Conservation (phyloP, 768 basidiomycete genomes). For the Lanmaoa rubissima region DNA sequence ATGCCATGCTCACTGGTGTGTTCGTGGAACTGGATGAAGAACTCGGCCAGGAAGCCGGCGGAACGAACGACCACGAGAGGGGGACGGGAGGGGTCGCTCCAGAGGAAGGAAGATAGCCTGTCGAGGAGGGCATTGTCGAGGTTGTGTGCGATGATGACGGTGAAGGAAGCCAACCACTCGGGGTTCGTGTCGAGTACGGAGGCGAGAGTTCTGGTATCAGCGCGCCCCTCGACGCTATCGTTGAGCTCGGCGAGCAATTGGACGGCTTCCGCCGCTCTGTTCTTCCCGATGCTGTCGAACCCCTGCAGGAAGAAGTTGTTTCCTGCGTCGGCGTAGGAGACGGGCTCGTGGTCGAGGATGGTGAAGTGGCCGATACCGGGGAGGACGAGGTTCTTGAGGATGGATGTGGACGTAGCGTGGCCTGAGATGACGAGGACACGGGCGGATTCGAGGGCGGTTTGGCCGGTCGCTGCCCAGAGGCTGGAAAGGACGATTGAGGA, state of each 20-base stretch:
- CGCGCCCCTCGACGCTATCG: slow-evolving; percentile 72
- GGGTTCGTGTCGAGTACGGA: slow-evolving; percentile 55
- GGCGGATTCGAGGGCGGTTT: slow-evolving; percentile 82
- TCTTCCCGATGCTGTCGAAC: slow-evolving; percentile 70
- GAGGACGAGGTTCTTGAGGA: slow-evolving; percentile 94
- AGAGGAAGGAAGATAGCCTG: slow-evolving; percentile 62
- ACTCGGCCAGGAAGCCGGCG: slow-evolving; percentile 87
- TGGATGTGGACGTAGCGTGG: slow-evolving; percentile 81
- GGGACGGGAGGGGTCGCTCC: slow-evolving; percentile 56
- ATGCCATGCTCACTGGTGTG: slow-evolving; percentile 62
- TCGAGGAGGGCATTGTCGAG: slow-evolving; percentile 54
- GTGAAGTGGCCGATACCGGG: slow-evolving; percentile 97
- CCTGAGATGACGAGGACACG: slow-evolving; percentile 79
- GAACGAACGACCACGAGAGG: slow-evolving; percentile 79
- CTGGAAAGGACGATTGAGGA: slow-evolving; percentile 35
- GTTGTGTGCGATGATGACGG: slow-evolving; percentile 86
- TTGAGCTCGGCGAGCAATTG: slow-evolving; percentile 82
- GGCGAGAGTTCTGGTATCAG: slow-evolving; percentile 55
- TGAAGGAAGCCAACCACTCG: slow-evolving; percentile 59
- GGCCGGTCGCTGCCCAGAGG: slow-evolving; percentile 92
- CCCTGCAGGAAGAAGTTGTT: slow-evolving; percentile 96
- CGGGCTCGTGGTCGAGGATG: slow-evolving; percentile 66
- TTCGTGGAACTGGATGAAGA: slow-evolving; percentile 87
- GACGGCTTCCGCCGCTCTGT: slow-evolving; percentile 77
- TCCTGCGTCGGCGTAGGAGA: slow-evolving; percentile 76